These are phyloP conservation scores for Xylaria venustula DNA, from an alignment of 495 filamentous ascomycete species.

Conservation along the genomic window DNA sequence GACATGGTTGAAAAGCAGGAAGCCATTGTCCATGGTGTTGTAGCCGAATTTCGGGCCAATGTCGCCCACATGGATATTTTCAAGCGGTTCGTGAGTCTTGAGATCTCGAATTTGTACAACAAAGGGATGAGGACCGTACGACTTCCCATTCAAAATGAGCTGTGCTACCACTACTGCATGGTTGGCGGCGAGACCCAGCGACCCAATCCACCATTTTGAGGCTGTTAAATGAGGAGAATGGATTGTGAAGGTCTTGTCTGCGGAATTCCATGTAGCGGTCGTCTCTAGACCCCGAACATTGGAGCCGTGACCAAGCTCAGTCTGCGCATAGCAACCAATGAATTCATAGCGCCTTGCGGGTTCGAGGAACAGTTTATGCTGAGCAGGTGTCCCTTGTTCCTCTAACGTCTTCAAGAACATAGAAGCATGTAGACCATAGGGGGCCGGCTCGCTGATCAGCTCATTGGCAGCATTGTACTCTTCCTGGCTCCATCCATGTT, in stretches of 20 bases:
- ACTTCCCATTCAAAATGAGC: constrained; percentile 60
- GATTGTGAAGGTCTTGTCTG: constrained; percentile 67
- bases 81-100: constrained; percentile 66
- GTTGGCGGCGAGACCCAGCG: constrained; percentile 68
- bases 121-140: constrained; percentile 71
- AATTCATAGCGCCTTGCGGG: constrained; percentile 62
- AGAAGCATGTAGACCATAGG: constrained; percentile 64
- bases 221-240: constrained; percentile 66
- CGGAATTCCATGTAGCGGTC: constrained; percentile 65
- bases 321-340: constrained; percentile 77
- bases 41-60: constrained; percentile 76
- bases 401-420: constrained; percentile 72
- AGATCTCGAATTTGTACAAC: constrained; percentile 71
- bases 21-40: constrained; percentile 75
- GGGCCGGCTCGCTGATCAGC: constrained; percentile 63
- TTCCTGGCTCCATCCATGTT: constrained; percentile 62
- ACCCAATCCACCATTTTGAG: constrained; percentile 80
- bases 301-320: constrained; percentile 71
- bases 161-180: constrained; percentile 76
- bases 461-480: constrained; percentile 59
- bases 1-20: constrained; percentile 67
- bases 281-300: constrained; percentile 75
- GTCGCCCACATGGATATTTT: constrained; percentile 68
- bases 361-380: constrained; percentile 65
- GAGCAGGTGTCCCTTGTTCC: constrained; percentile 67